Evolutionary conservation across 2,329 filamentous ascomycete species (phyloP), one percentile per base, ranked within the genome.

Genomic region (Sporothrix phasma): DNA sequence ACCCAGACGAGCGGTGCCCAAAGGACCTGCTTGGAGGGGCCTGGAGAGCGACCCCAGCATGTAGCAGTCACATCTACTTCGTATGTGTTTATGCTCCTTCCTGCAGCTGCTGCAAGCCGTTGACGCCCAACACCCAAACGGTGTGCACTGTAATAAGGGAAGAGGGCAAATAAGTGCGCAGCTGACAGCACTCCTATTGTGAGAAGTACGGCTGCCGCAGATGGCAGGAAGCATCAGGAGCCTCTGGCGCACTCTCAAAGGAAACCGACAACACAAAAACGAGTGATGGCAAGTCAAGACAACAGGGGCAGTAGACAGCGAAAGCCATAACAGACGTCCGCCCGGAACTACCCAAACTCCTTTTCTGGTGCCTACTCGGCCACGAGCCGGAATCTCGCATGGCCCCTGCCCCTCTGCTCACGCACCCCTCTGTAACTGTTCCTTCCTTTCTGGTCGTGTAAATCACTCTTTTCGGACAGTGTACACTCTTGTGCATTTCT

Each of bases 381-480:
- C 31, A 56, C 19, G 17, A 39, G 24, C 19, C 37, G n/a, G 47
- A 53, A 51, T 51, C 34, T 13, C 51, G n/a, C 34, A 45, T 22
- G 34, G 19, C 26, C 4, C 3, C 53, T 49, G 43, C 34, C 43
- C 62, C 53, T 29, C 45, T 24, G 17, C 43, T 43, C 46, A 45
- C 22, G 56, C 39, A 59, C 39, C 37, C 56, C 56, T 45, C 54
- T 58, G 37, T 22, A 41, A n/a, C 54, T 43, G 19, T 43, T 51
- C 62, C 46, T 64, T 64, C 62, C 53, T 61, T 47, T 61, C 58
- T 64, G 53, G 62, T 64, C 62, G 62, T 64, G 62, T 59, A 43
- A 64, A 41, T 34, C 22, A 43, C 53, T 51, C 43, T 43, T 64
- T 59, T 39, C 29, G 62, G 62, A 43, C 43, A 26, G 22, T 58